Base-by-base conservation (phyloP, 2,329 filamentous ascomycete genomes). In the Penicillium sp. region DNA sequence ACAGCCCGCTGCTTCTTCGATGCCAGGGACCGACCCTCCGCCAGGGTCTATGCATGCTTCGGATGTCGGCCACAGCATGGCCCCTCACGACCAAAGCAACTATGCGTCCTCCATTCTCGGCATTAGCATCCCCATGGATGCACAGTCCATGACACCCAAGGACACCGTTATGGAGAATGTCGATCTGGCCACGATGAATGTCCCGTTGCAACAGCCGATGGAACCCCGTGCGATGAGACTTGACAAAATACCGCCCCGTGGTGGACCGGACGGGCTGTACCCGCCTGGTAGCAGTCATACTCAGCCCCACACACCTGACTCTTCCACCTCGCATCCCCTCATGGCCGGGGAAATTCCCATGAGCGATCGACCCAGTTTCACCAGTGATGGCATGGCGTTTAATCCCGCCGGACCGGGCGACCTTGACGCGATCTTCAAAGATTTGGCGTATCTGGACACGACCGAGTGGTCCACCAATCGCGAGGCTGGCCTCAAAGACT, bases 381-480 rank as follows among this genome's bases (percentile, higher is more conserved):
- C 43, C 1, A 44, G 35, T 7, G 39, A 52, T 17, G 41, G 29
- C 10, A 37, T 47, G 26, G 35, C 17, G 10, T 30, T 39, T 8
- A 35, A 40, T 13, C 17, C 42, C 16, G 21, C 44, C 26, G 18
- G 47, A 13, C 51, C 40, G 21, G 44, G 51, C 16, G 65, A 69
- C 21, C 54, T 71, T 11, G 69, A 72, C 39, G 65, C 67, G 6
- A 67, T 72, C 19, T 72, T 72, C 48, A 65, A 69, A 41, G 68
- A 72, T 29, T 58, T 71, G 32, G 68, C 68, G 21, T 67, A 71
- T 50, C 59, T 71, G 5, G 68, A 71, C 41, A 70, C 67, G 4
- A 71, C 64, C 17, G 67, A 71, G 38, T 71, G 68, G 68, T 57
- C 66, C 2, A 63, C 50, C 19, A 68, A 59, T 40, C 64, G 68